Evolutionary conservation across 2,329 filamentous ascomycete species (phyloP).

Genomic region (Talaromyces rugulosus): DNA sequence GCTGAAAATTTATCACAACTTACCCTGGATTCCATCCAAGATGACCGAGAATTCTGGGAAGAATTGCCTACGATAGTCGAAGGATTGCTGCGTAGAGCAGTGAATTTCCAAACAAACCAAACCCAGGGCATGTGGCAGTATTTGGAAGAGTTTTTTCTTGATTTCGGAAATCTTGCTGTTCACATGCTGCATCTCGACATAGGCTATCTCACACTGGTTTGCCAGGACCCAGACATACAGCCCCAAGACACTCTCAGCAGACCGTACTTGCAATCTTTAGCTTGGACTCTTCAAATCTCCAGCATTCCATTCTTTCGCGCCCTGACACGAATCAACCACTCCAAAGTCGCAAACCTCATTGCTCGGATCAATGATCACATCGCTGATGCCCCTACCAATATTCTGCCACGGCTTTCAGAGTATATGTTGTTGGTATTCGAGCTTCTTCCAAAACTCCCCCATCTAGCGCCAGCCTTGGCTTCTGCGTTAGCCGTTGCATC

Average conservation of each 20-base stretch:
- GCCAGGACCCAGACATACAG: slow-evolving; percentile 25
- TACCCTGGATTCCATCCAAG: slow-evolving; percentile 29
- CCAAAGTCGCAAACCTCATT: slow-evolving; percentile 25
- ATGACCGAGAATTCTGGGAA: slow-evolving; percentile 44
- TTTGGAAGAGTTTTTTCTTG: slow-evolving; percentile 39
- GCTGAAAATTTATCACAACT: slow-evolving; percentile 29
- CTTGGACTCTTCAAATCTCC: slow-evolving; percentile 30
- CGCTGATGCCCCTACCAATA: slow-evolving; percentile 22
- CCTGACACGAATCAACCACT: slow-evolving; percentile 27
- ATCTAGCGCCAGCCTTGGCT: slow-evolving; percentile 21
- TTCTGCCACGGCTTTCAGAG: slow-evolving; percentile 24
- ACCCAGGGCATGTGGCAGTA: slow-evolving; percentile 25
- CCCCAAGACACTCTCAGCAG: slow-evolving; percentile 28
- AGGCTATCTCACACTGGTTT: slow-evolving; percentile 24
- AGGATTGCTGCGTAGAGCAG: slow-evolving; percentile 35
- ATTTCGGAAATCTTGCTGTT: slow-evolving; percentile 36
- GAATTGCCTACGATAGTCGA: slow-evolving; percentile 39
- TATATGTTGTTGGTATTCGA: slow-evolving; percentile 24
- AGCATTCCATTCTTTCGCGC: slow-evolving; percentile 35
- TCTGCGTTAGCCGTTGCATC: slow-evolving; percentile 21
- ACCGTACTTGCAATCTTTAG: slow-evolving; percentile 30
- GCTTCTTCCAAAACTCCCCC: slow-evolving; percentile 26
- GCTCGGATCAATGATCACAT: slow-evolving; percentile 27
- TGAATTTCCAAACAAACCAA: slow-evolving; percentile 28
- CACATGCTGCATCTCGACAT: slow-evolving; percentile 40